Conservation (phyloP, 352 stramenopile species). For the Phytophthora crassamura region DNA sequence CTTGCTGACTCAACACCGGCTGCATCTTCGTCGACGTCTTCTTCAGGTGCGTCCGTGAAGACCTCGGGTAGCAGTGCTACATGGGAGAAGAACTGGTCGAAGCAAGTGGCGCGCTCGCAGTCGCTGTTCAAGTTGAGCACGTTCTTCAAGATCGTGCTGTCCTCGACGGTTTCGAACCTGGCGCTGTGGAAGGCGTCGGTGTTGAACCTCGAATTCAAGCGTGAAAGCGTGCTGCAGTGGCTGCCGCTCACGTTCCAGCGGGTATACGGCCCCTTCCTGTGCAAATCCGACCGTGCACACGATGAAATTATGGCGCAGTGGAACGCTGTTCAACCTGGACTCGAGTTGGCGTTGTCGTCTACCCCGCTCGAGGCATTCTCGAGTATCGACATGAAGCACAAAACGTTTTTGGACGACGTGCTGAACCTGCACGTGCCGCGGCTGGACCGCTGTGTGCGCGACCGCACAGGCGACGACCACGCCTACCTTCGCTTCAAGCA, state of each 20-base stretch:
- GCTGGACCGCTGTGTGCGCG: constrained; percentile 81
- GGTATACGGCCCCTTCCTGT: constrained; percentile 74
- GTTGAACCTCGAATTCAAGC: constrained; percentile 73
- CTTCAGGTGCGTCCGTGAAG: constrained; percentile 5
- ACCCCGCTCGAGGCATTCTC: constrained; percentile 70
- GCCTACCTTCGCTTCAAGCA: constrained; percentile 90
- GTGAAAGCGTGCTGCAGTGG: constrained; percentile 75
- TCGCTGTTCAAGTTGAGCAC: constrained; percentile 73
- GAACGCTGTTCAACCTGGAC: constrained; percentile 72
- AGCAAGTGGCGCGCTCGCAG: constrained; percentile 74
- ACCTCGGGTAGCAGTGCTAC: constrained; percentile 24
- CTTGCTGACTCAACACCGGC: constrained; percentile 6
- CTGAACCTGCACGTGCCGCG: constrained; percentile 79
- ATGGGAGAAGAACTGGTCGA: constrained; percentile 85
- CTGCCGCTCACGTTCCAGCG: constrained; percentile 75
- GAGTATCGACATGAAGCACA: constrained; percentile 57
- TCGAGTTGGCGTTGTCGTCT: constrained; percentile 74
- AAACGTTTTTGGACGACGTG: constrained; percentile 83
- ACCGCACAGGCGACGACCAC: constrained; percentile 80
- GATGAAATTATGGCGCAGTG: constrained; percentile 79
- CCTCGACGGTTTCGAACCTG: constrained; percentile 67
- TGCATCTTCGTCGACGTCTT: constrained; percentile 8
- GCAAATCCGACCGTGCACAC: constrained; percentile 79
- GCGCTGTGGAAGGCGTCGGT: constrained; percentile 75
- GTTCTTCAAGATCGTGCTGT: constrained; percentile 79